Conservation (phyloP, 2,329 filamentous ascomycete species). For the Ophiocordyceps sinensis region DNA sequence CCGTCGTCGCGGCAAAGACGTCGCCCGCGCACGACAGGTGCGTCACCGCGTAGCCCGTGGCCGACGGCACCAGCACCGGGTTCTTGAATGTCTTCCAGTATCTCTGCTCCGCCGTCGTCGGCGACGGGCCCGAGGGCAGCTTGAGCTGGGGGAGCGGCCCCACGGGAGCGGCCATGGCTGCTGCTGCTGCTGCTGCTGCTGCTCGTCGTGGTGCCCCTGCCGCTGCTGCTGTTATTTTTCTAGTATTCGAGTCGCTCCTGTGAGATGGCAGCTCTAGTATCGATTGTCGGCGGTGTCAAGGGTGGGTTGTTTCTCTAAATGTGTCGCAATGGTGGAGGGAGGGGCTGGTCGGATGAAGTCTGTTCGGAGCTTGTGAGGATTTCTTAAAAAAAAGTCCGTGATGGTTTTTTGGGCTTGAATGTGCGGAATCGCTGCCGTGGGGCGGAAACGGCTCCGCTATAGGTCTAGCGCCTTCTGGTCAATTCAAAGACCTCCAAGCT, state of each 20-base stretch:
- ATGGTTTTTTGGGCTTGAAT: no score
- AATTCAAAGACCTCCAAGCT: no score
- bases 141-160: slow-evolving; percentile 67
- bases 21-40: slow-evolving; percentile 70
- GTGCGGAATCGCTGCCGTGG: slow-evolving; percentile 2
- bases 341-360: not conserved
- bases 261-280: no score
- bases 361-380: not conserved
- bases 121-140: slow-evolving; percentile 67
- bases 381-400: not conserved
- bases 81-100: slow-evolving; percentile 97
- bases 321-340: not conserved
- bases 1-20: slow-evolving; percentile 86
- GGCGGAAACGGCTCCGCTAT: not conserved
- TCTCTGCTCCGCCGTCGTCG: slow-evolving; percentile 78
- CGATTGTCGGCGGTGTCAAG: no score
- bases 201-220: not conserved
- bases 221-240: no score
- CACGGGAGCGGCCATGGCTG: slow-evolving; percentile 56
- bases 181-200: slow-evolving; percentile 21
- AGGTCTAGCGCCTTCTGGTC: not conserved
- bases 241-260: no score
- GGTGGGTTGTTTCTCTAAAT: no score
- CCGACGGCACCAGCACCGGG: slow-evolving; percentile 77
- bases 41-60: slow-evolving; percentile 78